phyloP scores from a whole-genome alignment of 2,329 filamentous ascomycete genomes.

The Penicillium italicum region DNA sequence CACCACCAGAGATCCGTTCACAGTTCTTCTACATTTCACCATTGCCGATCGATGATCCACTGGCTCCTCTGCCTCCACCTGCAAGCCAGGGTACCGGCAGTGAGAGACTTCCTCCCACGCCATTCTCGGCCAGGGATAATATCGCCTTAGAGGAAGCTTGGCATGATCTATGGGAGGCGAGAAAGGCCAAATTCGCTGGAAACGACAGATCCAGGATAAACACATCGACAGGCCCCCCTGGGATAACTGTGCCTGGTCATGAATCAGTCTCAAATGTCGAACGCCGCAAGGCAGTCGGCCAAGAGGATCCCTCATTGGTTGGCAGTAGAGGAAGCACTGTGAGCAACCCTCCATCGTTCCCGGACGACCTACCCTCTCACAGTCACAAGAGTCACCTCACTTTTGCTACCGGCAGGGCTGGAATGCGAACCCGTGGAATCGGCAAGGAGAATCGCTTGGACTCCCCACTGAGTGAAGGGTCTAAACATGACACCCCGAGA shows the following conservation, averaged over 20 bases:
- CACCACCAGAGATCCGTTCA: conserved; percentile 57
- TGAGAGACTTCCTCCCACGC: conserved; percentile 62
- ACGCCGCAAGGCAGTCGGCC: conserved; percentile 10
- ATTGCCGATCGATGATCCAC: conserved; percentile 80
- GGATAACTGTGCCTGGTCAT: conserved; percentile 28
- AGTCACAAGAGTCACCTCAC: conserved; percentile 12
- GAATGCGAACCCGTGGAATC: conserved; percentile 3
- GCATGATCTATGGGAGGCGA: conserved; percentile 52
- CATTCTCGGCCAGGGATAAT: conserved; percentile 77
- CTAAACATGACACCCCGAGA: conserved; percentile 7
- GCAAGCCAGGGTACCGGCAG: conserved; percentile 49
- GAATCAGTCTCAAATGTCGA: conserved; percentile 7
- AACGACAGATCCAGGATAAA: conserved; percentile 7
- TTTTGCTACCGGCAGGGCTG: conserved; percentile 10
- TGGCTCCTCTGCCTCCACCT: conserved; percentile 62
- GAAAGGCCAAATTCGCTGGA: conserved; percentile 9
- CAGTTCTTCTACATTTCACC: conserved; percentile 85
- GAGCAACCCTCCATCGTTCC: conserved; percentile 13
- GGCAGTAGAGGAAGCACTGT: conserved; percentile 19
- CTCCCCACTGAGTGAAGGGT: conserved; percentile 16
- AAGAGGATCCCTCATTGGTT: conserved; percentile 15
- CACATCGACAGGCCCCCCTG: conserved; percentile 10
- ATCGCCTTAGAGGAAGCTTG: conserved; percentile 75
- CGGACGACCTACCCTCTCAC: conserved; percentile 14
- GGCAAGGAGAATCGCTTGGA: conserved; percentile 19